Percentiles rank a stretch among this genome's conserved stretches.
Evolutionary conservation across 2,329 filamentous ascomycete genomes (phyloP).

Genomic region (Penicillium frequentans): DNA sequence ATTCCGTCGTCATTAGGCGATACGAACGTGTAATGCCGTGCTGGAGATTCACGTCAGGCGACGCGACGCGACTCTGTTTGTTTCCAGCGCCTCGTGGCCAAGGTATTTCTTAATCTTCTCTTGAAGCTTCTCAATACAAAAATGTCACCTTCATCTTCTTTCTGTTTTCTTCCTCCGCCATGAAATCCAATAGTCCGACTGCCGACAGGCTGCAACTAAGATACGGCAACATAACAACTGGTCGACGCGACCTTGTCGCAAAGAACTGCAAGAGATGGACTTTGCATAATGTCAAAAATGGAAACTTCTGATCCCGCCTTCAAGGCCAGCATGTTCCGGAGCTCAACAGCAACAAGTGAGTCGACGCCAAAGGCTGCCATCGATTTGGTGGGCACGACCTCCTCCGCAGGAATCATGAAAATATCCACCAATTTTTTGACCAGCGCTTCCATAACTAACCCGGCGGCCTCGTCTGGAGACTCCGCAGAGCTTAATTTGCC

Average conservation of each 20-base stretch:
- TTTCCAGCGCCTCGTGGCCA: too few species aligned
- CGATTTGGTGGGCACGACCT: neutral
- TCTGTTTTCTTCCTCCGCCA: too few species aligned
- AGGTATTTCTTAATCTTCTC: too few species aligned
- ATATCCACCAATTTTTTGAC: conserved; percentile 3
- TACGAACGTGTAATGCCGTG: too few species aligned
- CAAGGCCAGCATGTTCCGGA: conserved; percentile 1
- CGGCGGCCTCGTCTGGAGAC: neutral
- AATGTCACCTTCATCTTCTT: too few species aligned
- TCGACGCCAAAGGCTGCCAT: conserved; percentile 1
- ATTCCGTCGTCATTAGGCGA: too few species aligned
- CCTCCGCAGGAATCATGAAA: conserved; percentile 8
- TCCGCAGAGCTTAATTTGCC: neutral
- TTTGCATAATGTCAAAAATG: conserved; percentile 9
- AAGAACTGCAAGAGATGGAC: conserved; percentile 1
- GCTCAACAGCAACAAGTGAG: conserved; percentile 10
- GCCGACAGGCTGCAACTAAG: neutral
- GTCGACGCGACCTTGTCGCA: neutral
- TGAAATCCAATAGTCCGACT: too few species aligned
- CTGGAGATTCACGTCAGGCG: too few species aligned
- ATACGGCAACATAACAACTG: neutral
- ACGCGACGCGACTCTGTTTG: too few species aligned
- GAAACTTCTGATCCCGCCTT: conserved; percentile 1
- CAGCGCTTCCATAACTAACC: neutral
- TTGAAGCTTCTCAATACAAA: too few species aligned